phyloP scores from a whole-genome alignment of 441 rosid species.

The Euphorbia schlechtendalii region DNA sequence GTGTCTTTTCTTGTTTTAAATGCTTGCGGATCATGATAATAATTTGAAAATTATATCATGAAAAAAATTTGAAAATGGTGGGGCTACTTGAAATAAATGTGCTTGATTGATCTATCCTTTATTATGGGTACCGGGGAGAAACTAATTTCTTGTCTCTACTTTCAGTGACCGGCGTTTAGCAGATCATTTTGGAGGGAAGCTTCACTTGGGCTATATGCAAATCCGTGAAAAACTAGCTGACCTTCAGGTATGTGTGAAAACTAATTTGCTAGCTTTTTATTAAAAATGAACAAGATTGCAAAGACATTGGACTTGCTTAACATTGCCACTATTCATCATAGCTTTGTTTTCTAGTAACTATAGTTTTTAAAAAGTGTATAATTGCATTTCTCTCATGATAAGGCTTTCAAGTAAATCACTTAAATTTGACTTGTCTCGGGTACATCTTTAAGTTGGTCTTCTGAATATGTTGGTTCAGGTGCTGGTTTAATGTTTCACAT shows the following conservation, averaged over 20 bases:
- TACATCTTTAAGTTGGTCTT: slow-evolving; percentile 38
- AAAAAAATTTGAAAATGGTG: slow-evolving; percentile 44
- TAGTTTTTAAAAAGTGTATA: not conserved
- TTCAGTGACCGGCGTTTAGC: slow-evolving; percentile 98
- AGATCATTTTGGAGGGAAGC: slow-evolving; percentile 99
- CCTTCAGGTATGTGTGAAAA: slow-evolving; percentile 56
- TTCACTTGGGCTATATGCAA: slow-evolving; percentile 94
- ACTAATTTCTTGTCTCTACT: slow-evolving; percentile 31
- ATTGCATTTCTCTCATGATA: not conserved
- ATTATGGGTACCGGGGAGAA: slow-evolving; percentile 21
- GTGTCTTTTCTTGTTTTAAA: slow-evolving; percentile 82
- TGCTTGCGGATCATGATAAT: slow-evolving; percentile 50
- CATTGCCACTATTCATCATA: not conserved
- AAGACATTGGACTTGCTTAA: not conserved
- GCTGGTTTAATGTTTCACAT: slow-evolving; percentile 55
- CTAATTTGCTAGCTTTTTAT: not conserved
- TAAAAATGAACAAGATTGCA: not conserved
- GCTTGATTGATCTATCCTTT: slow-evolving; percentile 9
- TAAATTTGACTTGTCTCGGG: slow-evolving; percentile 3
- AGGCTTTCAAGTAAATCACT: not conserved
- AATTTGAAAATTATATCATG: slow-evolving; percentile 52
- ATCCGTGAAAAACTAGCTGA: slow-evolving; percentile 90
- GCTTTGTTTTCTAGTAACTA: not conserved
- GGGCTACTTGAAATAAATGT: slow-evolving; percentile 23
- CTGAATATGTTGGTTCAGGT: slow-evolving; percentile 61